Conservation (phyloP, 2,329 filamentous ascomycete species). For the Penicillium sp. region DNA sequence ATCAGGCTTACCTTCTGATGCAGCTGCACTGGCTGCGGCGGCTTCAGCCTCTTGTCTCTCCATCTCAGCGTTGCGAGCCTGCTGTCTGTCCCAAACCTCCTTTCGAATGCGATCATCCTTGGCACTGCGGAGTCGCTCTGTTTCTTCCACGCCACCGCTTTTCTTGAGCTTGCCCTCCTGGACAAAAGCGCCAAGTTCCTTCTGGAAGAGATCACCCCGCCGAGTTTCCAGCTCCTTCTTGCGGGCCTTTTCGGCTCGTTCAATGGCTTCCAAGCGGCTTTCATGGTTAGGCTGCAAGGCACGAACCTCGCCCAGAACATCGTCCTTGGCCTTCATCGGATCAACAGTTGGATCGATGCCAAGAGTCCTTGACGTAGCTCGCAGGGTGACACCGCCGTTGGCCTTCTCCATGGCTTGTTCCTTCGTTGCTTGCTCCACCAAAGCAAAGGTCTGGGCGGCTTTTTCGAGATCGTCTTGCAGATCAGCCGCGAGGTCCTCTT, state of each 20-base stretch:
- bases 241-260: constrained; percentile 88
- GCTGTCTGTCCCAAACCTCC: constrained; percentile 63
- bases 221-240: constrained; percentile 83
- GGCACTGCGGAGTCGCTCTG: constrained; percentile 75
- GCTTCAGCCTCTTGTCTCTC: constrained; percentile 35
- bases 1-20: constrained; percentile 15
- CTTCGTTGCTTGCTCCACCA: constrained; percentile 97
- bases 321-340: constrained; percentile 81
- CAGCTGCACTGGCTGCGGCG: constrained; percentile 29
- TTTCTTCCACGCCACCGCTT: constrained; percentile 90
- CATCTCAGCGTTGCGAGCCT: constrained; percentile 52
- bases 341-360: constrained; percentile 58
- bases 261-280: constrained; percentile 87
- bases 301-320: constrained; percentile 85
- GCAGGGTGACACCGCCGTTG: constrained; percentile 41
- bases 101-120: constrained; percentile 84
- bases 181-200: constrained; percentile 81
- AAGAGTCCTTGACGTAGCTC: constrained; percentile 53
- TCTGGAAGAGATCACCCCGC: constrained; percentile 71
- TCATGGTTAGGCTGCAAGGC: constrained; percentile 94
- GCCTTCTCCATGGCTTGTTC: constrained; percentile 77
- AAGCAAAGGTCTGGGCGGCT: constrained; percentile 83
- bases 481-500: constrained; percentile 91
- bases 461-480: constrained; percentile 93
- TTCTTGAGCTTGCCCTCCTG: constrained; percentile 91